Base-by-base conservation (phyloP, 805 yeast species). In the Brettanomyces nanus region DNA sequence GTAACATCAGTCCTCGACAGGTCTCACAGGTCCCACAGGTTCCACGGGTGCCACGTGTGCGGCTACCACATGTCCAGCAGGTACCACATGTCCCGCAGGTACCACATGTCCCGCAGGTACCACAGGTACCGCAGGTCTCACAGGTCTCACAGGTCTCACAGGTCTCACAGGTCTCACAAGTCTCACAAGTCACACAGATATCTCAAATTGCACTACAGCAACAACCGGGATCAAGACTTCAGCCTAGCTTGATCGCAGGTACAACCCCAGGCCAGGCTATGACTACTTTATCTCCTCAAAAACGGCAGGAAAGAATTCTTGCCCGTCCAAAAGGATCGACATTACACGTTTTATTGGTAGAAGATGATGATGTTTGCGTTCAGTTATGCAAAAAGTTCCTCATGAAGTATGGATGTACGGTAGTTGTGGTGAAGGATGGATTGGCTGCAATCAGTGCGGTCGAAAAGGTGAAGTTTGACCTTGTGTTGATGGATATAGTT, bases 361-460 rank as follows among this genome's bases (percentile, higher is more conserved):
- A 82, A 58, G 94, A 82, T 59, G 94, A 81, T 56, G 75, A 73
- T 28, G 85, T 83, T 28, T 83, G 95, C 48, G 82, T 86, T 37
- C 85, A 82, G 45, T 66, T 90, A 7, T 85, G 96, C 49, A 69
- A 84, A 7, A 84, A 85, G 55, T 85, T 92, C 52, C 59, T 92
- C 40, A 74, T 76, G 53, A 84, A 85, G 52, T 86, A 84, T 56
- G 97, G 97, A 0, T 89, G 96, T 57, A 78, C 86, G 11, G 95
- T 90, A 4, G 90, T 92, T 33, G 85, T 87, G 15, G 97, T 85
- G 0, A 81, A 86, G 4, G 97, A 90, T 62, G 99, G 98, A 0
- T 62, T 90, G 9, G 79, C 85, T 26, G 96, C 96, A 3, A 86
- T 92, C 31, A 72, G 77, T 25, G 80, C 78, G 0, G 73, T 83